Conservation (phyloP, 148 eudicot species). For the Nepenthes gracilis region DNA sequence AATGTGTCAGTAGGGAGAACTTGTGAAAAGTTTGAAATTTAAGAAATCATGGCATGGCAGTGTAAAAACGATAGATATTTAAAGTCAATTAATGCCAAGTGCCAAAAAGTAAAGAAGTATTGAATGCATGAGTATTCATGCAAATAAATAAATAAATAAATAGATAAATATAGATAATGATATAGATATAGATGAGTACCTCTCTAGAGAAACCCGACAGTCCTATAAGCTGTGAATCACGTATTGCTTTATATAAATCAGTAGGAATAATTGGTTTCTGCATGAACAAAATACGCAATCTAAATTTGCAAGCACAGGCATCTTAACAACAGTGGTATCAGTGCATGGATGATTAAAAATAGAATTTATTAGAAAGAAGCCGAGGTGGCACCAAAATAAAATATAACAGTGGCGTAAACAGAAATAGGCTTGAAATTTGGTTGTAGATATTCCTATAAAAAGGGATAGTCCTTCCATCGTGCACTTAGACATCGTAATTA, state of each 20-base stretch:
- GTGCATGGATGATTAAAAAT: no score
- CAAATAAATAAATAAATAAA: no score
- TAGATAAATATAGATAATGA: no score
- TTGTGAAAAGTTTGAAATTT: neutral
- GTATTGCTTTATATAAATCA: conserved; percentile 67
- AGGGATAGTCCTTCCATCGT: no score
- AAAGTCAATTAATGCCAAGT: neutral
- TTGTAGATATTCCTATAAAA: no score
- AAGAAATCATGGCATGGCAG: neutral
- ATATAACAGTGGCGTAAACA: no score
- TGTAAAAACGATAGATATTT: neutral
- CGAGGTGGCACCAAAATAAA: no score
- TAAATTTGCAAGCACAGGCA: neutral
- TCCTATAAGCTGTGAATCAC: conserved; percentile 88
- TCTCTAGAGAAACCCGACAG: conserved; percentile 80
- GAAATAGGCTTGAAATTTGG: no score
- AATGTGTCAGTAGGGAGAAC: neutral
- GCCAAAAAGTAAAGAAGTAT: neutral
- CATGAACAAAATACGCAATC: neutral
- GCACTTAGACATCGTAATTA: no score
- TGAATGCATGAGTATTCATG: neutral
- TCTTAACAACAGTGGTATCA: no score
- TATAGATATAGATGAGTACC: conserved; percentile 23
- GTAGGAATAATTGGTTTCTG: conserved; percentile 90
- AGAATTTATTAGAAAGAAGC: no score